Evolutionary conservation across 345 rosid genomes (phyloP).

Genomic region (Eucalyptus virginea): DNA sequence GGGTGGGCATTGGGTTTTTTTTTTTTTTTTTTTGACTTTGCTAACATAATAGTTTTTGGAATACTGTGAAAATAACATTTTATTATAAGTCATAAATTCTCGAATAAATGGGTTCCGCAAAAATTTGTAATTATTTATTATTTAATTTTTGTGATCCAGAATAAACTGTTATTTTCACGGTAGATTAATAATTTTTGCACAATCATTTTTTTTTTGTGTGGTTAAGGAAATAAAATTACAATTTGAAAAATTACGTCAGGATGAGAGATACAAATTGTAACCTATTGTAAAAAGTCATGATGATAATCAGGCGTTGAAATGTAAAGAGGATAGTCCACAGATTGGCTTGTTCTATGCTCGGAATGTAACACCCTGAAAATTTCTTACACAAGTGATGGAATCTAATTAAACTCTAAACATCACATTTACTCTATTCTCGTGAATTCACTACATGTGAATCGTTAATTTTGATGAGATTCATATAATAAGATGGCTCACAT

Average conservation of each 20-base stretch:
- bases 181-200: fast-evolving
- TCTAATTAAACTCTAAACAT: background rate
- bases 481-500: background rate
- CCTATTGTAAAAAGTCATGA: background rate
- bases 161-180: too few species aligned
- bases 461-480: background rate
- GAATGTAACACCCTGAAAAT: background rate
- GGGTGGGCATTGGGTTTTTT: too few species aligned
- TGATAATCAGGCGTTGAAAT: background rate
- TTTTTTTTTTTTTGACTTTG: too few species aligned
- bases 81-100: too few species aligned
- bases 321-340: too few species aligned
- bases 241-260: too few species aligned
- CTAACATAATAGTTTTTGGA: fast-evolving
- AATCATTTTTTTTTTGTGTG: too few species aligned
- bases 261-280: too few species aligned
- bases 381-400: background rate
- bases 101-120: fast-evolving
- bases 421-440: background rate
- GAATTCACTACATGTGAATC: background rate
- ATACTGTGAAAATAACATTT: fast-evolving
- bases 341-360: background rate
- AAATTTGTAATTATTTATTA: too few species aligned
- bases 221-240: too few species aligned
- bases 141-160: fast-evolving